Conservation (phyloP, 2,329 filamentous ascomycete species). For the Pleoardoris graminearum region DNA sequence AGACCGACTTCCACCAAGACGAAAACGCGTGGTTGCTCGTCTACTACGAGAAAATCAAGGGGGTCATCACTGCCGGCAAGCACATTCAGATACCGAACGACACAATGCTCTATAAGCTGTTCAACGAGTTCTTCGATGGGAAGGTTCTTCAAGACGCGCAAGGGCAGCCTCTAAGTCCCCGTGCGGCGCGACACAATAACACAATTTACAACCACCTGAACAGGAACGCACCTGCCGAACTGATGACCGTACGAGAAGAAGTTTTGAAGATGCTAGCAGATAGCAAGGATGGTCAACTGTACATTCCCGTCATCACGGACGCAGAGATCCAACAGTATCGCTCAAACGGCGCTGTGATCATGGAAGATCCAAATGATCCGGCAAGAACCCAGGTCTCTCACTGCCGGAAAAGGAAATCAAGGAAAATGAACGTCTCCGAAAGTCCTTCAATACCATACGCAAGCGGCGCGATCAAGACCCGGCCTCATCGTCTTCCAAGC, state of each 20-base stretch:
- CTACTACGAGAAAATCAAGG: constrained; percentile 15
- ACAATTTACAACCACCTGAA: neutral
- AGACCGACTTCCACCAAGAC: neutral
- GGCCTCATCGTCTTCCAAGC: neutral
- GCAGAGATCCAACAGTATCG: constrained; percentile 12
- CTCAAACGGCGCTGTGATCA: neutral
- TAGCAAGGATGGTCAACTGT: constrained; percentile 1
- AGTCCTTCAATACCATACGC: neutral
- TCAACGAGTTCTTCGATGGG: constrained; percentile 15
- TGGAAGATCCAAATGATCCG: constrained; percentile 5
- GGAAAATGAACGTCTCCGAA: neutral
- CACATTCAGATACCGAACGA: constrained; percentile 5
- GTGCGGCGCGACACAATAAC: neutral
- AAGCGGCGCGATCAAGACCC: neutral
- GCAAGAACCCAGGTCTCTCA: neutral
- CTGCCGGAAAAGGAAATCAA: neutral
- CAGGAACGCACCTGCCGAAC: too few species aligned
- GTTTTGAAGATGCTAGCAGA: neutral
- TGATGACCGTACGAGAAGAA: constrained; percentile 1
- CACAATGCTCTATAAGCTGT: neutral
- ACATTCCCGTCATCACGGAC: constrained; percentile 14
- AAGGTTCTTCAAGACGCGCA: constrained; percentile 6
- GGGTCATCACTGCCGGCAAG: constrained; percentile 3
- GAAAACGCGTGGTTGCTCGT: constrained; percentile 23
- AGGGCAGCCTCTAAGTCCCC: neutral